Base-by-base conservation (phyloP, 129 eudicot species). In the Tanacetum coccineum region DNA sequence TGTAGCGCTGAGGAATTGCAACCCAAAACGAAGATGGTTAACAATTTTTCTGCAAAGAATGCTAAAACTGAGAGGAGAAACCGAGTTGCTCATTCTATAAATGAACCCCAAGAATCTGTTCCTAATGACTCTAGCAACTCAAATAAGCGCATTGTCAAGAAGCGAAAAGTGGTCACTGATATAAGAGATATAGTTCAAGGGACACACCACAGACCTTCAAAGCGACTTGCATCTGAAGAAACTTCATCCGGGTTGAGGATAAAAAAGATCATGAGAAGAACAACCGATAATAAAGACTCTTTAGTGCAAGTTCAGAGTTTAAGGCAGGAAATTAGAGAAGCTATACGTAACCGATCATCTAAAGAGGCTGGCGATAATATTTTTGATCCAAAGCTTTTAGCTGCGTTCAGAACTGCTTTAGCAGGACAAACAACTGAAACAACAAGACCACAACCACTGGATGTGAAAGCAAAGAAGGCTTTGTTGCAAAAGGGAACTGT, bases 391-490 rank as follows among this genome's bases (percentile, higher is more conserved):
- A 86, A 88, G 67, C 91, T 92, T 73, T 72, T 92, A 71, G 82
- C 86, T 71, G 98, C 98, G 59, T 92, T 92, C 69, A 81, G 98
- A 72, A 81, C 96, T 70, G 95, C 87, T 74, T 82, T 92, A 78
- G 83, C 89, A 22, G 88, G 82, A 70, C 81, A 80, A 60, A 51
- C 64, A 64, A 39, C 84, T 70, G 98, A 84, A 71, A 66, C 62
- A 59, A 78, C 70, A 78, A 84, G 76, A 66, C 81, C 82, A 58
- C 71, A 66, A 9, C 79, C 87, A 50, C 48, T 83, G 48, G 87
- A 85, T 79, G 49, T 86, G 71, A 88, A 72, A 86, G 86, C 95
- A 69, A 92, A 86, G 75, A 85, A 77, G 78, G 73, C 85, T 45
- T 55, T 86, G 61, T 74, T 88, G 70, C 95, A 82, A 59, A 92